Percentiles rank a stretch among this genome's conserved stretches.
These are phyloP conservation scores for Paraurostyla sp. DNA, from an alignment of 73 alveolate genomes.

Conservation along the genomic window DNA sequence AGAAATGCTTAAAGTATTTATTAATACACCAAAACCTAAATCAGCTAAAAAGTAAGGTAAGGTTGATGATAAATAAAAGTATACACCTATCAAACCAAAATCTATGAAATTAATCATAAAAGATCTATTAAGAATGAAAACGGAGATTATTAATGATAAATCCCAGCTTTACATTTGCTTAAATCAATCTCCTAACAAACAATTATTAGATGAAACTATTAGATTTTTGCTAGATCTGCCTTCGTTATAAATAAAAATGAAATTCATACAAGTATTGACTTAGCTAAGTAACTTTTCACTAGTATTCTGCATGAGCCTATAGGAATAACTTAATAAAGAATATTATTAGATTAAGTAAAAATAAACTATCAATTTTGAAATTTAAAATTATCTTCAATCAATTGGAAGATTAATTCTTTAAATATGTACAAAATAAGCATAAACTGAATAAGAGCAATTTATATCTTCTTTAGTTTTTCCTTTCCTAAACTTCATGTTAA, in stretches of 20 bases:
- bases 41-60: slow-evolving; percentile 32
- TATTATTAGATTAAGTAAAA: neutral
- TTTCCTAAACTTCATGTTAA: neutral
- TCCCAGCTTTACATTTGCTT: neutral
- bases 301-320: slow-evolving; percentile 16
- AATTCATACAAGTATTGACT: neutral
- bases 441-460: slow-evolving; percentile 12
- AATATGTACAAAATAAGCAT: neutral
- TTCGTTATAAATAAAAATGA: neutral
- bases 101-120: slow-evolving; percentile 6
- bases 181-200: neutral
- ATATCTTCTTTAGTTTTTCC: slow-evolving; percentile 43
- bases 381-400: neutral
- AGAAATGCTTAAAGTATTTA: slow-evolving; percentile 14
- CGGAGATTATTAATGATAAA: neutral
- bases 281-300: slow-evolving; percentile 10
- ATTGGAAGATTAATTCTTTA: neutral
- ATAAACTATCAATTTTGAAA: neutral
- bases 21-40: slow-evolving; percentile 45
- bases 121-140: neutral
- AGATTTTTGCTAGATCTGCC: slow-evolving; percentile 42
- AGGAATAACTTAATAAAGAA: slow-evolving; percentile 24
- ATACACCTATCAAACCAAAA: slow-evolving; percentile 36
- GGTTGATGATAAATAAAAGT: neutral
- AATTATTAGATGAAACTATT: neutral